Percentiles rank a stretch among this genome's conserved stretches.
phyloP scores from a whole-genome alignment of 2,329 filamentous ascomycete species.

The Ilyonectria destructans region DNA sequence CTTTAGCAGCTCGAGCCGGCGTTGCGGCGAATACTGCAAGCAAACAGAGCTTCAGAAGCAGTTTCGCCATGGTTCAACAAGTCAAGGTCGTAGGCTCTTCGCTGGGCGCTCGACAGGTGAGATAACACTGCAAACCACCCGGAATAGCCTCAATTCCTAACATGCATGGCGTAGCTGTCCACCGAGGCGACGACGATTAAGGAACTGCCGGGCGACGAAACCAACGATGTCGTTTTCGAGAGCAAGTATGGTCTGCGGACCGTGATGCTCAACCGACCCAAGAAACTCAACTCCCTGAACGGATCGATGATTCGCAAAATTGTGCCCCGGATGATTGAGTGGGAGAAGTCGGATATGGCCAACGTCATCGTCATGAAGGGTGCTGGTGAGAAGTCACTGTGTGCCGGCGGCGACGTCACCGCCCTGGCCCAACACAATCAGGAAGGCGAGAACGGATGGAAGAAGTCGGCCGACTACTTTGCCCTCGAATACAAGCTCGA shows the following conservation, averaged over 20 bases:
- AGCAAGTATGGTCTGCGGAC: conserved; percentile 91
- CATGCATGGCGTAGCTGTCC: conserved; percentile 52
- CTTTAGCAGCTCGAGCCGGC: conserved; percentile 69
- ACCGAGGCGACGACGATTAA: conserved; percentile 60
- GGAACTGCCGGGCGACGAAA: conserved; percentile 78
- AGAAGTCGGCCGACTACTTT: conserved; percentile 88
- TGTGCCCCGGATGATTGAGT: conserved; percentile 89
- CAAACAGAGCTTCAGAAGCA: conserved; percentile 60
- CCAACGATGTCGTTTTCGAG: conserved; percentile 94
- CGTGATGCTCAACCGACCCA: conserved; percentile 93
- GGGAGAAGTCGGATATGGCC: conserved; percentile 94
- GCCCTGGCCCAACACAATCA: conserved; percentile 83
- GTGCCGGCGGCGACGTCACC: conserved; percentile 92
- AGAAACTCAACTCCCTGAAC: conserved; percentile 93
- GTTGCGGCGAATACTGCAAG: conserved; percentile 64
- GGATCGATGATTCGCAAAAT: conserved; percentile 98
- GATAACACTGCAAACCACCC: conserved; percentile 1
- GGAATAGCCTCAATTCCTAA: conserved; percentile 16
- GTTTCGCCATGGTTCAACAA: conserved; percentile 82
- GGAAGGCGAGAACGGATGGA: conserved; percentile 78
- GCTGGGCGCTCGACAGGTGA: conserved; percentile 59
- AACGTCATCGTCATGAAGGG: conserved; percentile 96
- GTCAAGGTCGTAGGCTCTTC: conserved; percentile 79
- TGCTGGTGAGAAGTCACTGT: conserved; percentile 87
- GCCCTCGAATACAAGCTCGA: conserved; percentile 96